These are phyloP conservation scores for Herpotrichia juniperi DNA, from an alignment of 2,329 filamentous ascomycete species.

Conservation along the genomic window DNA sequence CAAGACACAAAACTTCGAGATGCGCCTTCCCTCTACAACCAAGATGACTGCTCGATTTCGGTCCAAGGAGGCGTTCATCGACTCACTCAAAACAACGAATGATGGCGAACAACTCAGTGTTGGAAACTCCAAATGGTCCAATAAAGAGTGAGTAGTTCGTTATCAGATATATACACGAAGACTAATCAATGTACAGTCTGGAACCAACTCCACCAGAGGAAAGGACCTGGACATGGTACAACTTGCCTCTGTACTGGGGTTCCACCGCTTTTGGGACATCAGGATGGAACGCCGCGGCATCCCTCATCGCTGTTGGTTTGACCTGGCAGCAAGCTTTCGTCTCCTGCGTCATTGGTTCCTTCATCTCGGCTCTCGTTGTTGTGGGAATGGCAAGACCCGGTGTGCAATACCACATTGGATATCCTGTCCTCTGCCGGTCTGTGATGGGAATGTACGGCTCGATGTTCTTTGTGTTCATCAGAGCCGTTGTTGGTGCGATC, in stretches of 20 bases:
- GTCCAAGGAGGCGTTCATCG: slow-evolving; percentile 27
- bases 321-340: slow-evolving; percentile 32
- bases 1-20: slow-evolving; percentile 5
- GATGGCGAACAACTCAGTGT: slow-evolving; percentile 17
- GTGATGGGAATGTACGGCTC: slow-evolving; percentile 45
- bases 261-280: slow-evolving; percentile 26
- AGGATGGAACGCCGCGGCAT: slow-evolving; percentile 26
- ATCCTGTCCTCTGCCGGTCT: slow-evolving; percentile 23
- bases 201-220: slow-evolving; percentile 27
- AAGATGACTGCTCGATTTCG: slow-evolving; percentile 16
- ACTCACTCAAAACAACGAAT: slow-evolving; percentile 20
- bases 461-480: slow-evolving; percentile 48
- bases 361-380: slow-evolving; percentile 28
- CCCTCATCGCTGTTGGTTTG: slow-evolving; percentile 18
- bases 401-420: slow-evolving; percentile 30
- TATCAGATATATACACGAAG: too few species aligned
- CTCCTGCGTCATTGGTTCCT: slow-evolving; percentile 26
- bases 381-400: slow-evolving; percentile 30
- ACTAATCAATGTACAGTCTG: slow-evolving; percentile 5
- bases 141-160: slow-evolving; percentile 18
- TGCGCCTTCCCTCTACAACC: slow-evolving; percentile 3
- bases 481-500: slow-evolving; percentile 45
- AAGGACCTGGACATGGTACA: slow-evolving; percentile 35
- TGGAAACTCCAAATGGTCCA: slow-evolving; percentile 28
- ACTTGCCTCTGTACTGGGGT: slow-evolving; percentile 29